phyloP scores from a whole-genome alignment of 139 green algal genomes.

The Parachlorella kessleri region DNA sequence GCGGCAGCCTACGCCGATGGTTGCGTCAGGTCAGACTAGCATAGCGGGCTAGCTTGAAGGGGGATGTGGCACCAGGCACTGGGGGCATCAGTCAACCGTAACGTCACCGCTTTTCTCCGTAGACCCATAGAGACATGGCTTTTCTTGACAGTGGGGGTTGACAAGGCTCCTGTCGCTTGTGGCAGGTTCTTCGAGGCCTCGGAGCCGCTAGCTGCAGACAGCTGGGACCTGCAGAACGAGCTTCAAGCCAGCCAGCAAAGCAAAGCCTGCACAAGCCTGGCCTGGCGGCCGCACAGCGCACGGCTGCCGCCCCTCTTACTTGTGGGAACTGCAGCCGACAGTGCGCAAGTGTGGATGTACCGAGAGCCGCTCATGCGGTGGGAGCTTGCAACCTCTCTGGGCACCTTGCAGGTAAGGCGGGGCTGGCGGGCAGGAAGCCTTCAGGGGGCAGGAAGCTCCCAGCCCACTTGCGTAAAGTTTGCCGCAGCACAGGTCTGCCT shows the following conservation, averaged over 20 bases:
- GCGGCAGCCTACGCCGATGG: slow-evolving; percentile 32
- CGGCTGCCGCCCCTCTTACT: slow-evolving; percentile 30
- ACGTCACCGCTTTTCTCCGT: too few relatives aligned
- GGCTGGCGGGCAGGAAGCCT: too few relatives aligned
- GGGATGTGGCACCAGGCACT: too few relatives aligned
- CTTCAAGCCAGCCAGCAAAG: background rate
- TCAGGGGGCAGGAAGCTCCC: too few relatives aligned
- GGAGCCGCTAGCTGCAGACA: background rate
- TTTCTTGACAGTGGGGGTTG: background rate
- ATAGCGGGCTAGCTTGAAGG: too few relatives aligned
- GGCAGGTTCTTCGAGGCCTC: slow-evolving; percentile 25
- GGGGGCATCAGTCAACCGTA: too few relatives aligned
- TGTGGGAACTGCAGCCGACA: slow-evolving; percentile 5
- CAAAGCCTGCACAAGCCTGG: slow-evolving; percentile 1
- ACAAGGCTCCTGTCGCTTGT: background rate
- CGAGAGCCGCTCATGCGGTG: slow-evolving; percentile 29
- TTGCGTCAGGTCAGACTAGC: slow-evolving; percentile 12
- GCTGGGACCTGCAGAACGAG: slow-evolving; percentile 40
- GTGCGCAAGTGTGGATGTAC: slow-evolving; percentile 32
- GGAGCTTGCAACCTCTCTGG: slow-evolving; percentile 5
- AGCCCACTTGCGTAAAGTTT: background rate
- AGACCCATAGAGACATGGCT: too few relatives aligned
- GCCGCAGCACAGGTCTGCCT: too few relatives aligned
- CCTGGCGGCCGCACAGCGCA: slow-evolving; percentile 5
- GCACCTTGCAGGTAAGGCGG: slow-evolving; percentile 13